These are phyloP conservation scores for Lasiodiplodia sp. DNA, from an alignment of 2,329 filamentous ascomycete species.

Conservation along the genomic window DNA sequence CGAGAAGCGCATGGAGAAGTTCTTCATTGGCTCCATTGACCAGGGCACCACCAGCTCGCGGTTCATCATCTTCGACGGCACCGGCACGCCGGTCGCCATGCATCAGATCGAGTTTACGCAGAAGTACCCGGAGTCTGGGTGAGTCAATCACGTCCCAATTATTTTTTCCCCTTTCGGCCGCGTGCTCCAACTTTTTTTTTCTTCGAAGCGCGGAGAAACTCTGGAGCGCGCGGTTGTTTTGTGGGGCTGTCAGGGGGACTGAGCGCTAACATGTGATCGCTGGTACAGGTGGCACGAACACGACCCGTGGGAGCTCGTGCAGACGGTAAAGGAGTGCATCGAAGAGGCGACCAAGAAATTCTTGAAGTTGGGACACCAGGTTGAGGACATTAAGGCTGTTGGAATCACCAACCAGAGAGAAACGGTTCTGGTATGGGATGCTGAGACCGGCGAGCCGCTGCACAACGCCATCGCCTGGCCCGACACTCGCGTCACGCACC, in stretches of 20 bases:
- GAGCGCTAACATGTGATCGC: slow-evolving; percentile 28
- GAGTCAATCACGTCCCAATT: slow-evolving; percentile 47
- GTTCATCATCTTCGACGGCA: slow-evolving; percentile 87
- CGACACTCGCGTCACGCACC: slow-evolving; percentile 78
- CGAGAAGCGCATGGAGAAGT: slow-evolving; percentile 49
- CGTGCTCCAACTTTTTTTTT: slow-evolving; percentile 20
- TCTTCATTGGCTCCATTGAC: slow-evolving; percentile 87
- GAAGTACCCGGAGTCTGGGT: slow-evolving; percentile 85
- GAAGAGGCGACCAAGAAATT: slow-evolving; percentile 77
- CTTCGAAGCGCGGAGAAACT: slow-evolving; percentile 15
- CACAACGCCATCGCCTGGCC: slow-evolving; percentile 91
- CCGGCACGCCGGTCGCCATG: slow-evolving; percentile 78
- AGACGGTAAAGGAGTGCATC: slow-evolving; percentile 80
- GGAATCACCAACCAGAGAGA: slow-evolving; percentile 93
- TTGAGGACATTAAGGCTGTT: slow-evolving; percentile 74
- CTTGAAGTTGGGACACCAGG: slow-evolving; percentile 70
- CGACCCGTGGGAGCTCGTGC: slow-evolving; percentile 77
- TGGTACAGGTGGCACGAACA: slow-evolving; percentile 85
- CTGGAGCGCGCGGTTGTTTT: slow-evolving; percentile 19
- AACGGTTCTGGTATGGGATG: slow-evolving; percentile 86
- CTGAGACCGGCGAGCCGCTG: slow-evolving; percentile 77
- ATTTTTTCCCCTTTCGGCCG: background rate
- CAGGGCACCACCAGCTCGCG: slow-evolving; percentile 89
- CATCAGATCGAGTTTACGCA: slow-evolving; percentile 90
- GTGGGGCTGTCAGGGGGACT: slow-evolving; percentile 23